Evolutionary conservation across 108 stramenopile species (phyloP), one percentile per base, ranked within the genome.

Genomic region (Skeletonema costatum): DNA sequence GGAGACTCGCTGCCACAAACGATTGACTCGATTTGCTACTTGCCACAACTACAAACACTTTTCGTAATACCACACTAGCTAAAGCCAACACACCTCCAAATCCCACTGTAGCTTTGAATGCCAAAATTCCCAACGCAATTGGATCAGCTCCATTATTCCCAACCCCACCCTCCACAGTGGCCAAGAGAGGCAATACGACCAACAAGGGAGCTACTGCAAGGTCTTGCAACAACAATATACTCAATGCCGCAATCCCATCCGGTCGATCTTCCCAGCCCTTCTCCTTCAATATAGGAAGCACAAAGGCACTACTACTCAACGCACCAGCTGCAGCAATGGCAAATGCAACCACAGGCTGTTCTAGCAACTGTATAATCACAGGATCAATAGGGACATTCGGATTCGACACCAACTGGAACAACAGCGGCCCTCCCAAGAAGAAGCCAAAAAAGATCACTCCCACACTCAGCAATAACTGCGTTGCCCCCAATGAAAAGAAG

Each of bases 21-120:
- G 87, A 88, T 60, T 93, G 84, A 64, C 88, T 87, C 9, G 92
- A 93, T 50, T 86, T 36, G 19, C 83, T 78, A 16, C 80, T 71
- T 14, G 92, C 92, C 50, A 93, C 92, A 62, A 91, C 21, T 14
- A 89, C 78, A 76, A 93, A 93, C n/a, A 90, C 79, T 44, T 80
- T 82, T 32, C 88, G 63, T 17, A 93, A 62, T 4, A 82, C 62
- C 60, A 73, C 82, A 38, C 77, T 78, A 36, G 84, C 92, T 16
- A 90, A 63, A 11, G 73, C 78, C 19, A 90, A 38, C 13, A 93
- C 89, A 19, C 66, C 77, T n/a, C 89, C 88, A 70, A 91, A 90
- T 4, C 90, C 92, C 12, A 93, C 66, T 14, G 87, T 87, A 31
- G 92, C 92, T 64, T 93, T 93, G 50, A 84, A 75, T 2, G 81